Evolutionary conservation across 129 eudicot genomes (phyloP).

Genomic region (Cynara cardunculus): DNA sequence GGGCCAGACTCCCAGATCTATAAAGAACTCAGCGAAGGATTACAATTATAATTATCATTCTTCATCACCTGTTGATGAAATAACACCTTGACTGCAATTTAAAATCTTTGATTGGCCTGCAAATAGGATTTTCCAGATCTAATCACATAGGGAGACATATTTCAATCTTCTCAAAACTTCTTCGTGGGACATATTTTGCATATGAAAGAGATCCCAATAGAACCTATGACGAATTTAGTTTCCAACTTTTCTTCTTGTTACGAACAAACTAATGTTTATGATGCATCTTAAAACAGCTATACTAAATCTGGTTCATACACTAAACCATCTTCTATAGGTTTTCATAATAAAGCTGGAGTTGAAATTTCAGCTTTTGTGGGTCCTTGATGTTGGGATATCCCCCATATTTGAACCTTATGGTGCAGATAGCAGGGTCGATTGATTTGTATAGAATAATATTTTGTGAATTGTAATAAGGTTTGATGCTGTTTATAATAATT

Average conservation of each 20-base stretch:
- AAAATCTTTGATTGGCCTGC: neutral
- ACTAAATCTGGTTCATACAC: neutral
- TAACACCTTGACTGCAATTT: neutral
- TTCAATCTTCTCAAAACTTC: slow-evolving; percentile 10
- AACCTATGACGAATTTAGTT: neutral
- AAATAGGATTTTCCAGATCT: slow-evolving; percentile 6
- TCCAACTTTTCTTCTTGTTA: slow-evolving; percentile 5
- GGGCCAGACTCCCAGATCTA: slow-evolving; percentile 14
- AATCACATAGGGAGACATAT: neutral
- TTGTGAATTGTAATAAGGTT: neutral
- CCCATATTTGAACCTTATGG: neutral
- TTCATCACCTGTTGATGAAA: neutral
- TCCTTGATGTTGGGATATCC: slow-evolving; percentile 24
- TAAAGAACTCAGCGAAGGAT: slow-evolving; percentile 10
- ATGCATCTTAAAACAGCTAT: neutral
- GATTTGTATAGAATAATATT: neutral
- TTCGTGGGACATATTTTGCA: neutral
- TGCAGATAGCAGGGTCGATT: slow-evolving; percentile 2
- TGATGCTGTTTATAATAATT: slow-evolving; percentile 7
- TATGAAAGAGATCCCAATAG: neutral
- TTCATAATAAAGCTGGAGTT: slow-evolving; percentile 12
- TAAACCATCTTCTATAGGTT: slow-evolving; percentile 1
- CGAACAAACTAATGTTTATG: neutral
- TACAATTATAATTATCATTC: slow-evolving; percentile 1
- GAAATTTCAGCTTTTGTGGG: slow-evolving; percentile 8